phyloP scores from a whole-genome alignment of 2,329 filamentous ascomycete genomes.

The Bipolaris victoriae region DNA sequence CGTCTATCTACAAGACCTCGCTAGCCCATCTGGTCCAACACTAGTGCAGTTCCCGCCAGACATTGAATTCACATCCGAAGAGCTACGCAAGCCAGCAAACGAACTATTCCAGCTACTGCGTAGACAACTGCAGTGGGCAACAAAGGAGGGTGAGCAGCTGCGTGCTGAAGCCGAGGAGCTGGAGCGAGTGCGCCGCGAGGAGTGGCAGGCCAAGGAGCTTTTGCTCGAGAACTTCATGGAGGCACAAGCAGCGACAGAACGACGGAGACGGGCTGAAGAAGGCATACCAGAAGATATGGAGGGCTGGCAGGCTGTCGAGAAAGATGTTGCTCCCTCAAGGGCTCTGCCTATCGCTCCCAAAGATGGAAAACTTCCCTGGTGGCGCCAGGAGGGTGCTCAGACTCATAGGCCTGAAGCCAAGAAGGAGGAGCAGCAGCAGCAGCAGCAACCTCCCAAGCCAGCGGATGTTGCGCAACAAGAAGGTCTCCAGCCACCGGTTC shows the following conservation, averaged over 20 bases:
- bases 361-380: slow-evolving; percentile 42
- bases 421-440: slow-evolving; percentile 5
- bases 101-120: slow-evolving; percentile 68
- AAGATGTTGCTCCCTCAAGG: slow-evolving; percentile 46
- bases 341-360: slow-evolving; percentile 34
- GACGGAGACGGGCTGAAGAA: slow-evolving; percentile 43
- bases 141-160: slow-evolving; percentile 69
- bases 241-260: slow-evolving; percentile 61
- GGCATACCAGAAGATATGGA: slow-evolving; percentile 40
- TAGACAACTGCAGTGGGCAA: slow-evolving; percentile 74
- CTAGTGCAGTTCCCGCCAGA: slow-evolving; percentile 62
- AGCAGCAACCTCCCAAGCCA: slow-evolving; percentile 9
- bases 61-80: slow-evolving; percentile 67
- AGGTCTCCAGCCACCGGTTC: slow-evolving; percentile 6
- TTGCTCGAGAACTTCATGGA: slow-evolving; percentile 78
- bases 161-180: slow-evolving; percentile 68
- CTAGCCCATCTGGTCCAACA: slow-evolving; percentile 63
- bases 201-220: slow-evolving; percentile 82
- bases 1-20: slow-evolving; percentile 63
- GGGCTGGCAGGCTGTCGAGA: slow-evolving; percentile 44
- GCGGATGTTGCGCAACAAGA: slow-evolving; percentile 15
- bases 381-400: slow-evolving; percentile 38
- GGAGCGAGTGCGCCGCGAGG: slow-evolving; percentile 70
- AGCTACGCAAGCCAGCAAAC: slow-evolving; percentile 69
- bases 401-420: slow-evolving; percentile 11